Conservation (phyloP, 176 grass and related monocot species). For the Juncus effusus region DNA sequence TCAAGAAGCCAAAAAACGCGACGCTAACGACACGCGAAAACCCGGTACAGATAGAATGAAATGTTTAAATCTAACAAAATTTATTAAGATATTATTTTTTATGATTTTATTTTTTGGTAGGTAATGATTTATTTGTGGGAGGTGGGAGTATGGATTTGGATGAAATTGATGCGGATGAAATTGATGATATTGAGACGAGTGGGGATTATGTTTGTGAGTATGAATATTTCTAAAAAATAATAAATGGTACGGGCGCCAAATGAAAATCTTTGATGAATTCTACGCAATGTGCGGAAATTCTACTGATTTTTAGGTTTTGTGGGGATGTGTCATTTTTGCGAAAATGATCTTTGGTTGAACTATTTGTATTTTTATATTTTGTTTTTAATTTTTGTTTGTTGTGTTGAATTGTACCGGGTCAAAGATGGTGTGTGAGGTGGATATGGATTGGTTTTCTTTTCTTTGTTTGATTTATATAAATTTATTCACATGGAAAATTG, state of each 20-base stretch:
- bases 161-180: constrained; percentile 58
- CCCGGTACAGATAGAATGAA: constrained; percentile 18
- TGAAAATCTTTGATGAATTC: no score
- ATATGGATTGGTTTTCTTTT: no score
- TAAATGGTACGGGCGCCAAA: no score
- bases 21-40: constrained; percentile 32
- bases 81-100: no score
- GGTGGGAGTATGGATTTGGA: constrained; percentile 81
- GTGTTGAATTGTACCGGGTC: no score
- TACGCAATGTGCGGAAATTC: no score
- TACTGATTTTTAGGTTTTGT: neutral
- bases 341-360: neutral
- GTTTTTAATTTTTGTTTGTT: no score
- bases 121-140: constrained; percentile 32
- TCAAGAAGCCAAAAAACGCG: constrained; percentile 61
- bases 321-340: neutral
- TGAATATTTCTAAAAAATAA: constrained; percentile 4
- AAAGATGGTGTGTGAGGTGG: no score
- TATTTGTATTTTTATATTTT: no score
- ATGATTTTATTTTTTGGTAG: neutral
- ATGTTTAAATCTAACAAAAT: no score
- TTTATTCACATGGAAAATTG: no score
- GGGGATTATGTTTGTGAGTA: constrained; percentile 66
- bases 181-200: constrained; percentile 72
- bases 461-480: no score